Base-by-base conservation (phyloP, 495 filamentous ascomycete genomes). In the Saxophila tyrrhenica region DNA sequence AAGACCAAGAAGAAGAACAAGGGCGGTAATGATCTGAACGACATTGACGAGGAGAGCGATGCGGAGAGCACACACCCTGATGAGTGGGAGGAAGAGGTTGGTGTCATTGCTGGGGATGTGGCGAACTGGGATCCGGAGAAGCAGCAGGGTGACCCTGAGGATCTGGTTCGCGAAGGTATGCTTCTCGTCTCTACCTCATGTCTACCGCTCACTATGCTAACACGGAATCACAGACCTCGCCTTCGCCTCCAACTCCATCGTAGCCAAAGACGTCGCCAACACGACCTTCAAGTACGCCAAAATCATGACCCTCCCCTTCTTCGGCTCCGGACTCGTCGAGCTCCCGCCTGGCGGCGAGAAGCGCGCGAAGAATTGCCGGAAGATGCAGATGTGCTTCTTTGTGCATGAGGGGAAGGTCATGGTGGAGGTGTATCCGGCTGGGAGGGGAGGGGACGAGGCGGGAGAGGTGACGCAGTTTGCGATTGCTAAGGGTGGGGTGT, bases 341-440 rank as follows among this genome's bases (percentile, higher is more conserved):
- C 70, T 98, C 17, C 87, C 88, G 5, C 82, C 87, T 1, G 83
- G 84, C 2, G 82, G 82, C 17, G 75, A 82, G 47, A 98, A 98
- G 76, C 77, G 83, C 58, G 77, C 80, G 17, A 98, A 97, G 74
- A 95, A 94, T 62, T 82, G 84, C 3, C 78, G 91, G 50, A 87
- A 84, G 68, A 95, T 95, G 84, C 89, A 95, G 59, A 87, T 97
- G 83, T 83, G 85, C 0, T 96, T 98, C 64, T 96, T 92, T 66
- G 84, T 98, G 25, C 80, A 85, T 54, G 67, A 74, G 20, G 92
- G 92, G 7, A 77, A 81, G 47, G 88, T 95, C 35, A 66, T 73
- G 59, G 86, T 87, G 22, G 82, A 79, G 46, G 78, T 97, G 13
- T 85, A 85, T 56, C 83, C 84, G n/a, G 43, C 48, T 24, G 54